Conservation (phyloP, 1,139 yeast genomes). For the Debaryomycetaceae sp. region DNA sequence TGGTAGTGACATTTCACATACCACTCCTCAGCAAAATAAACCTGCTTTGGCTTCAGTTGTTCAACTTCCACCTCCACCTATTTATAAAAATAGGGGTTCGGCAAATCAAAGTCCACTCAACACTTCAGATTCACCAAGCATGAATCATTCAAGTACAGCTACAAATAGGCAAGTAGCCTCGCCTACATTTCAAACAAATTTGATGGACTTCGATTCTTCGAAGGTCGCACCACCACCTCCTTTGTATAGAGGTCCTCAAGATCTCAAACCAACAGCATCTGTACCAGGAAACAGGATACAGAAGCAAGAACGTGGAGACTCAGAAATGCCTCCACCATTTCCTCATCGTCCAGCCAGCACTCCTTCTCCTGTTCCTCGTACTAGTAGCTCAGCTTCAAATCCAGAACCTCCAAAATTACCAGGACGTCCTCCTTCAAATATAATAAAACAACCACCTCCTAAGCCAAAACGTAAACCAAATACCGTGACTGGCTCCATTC, state of each 20-base stretch:
- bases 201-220: constrained; percentile 23
- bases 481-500: neutral
- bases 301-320: neutral
- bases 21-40: too few relatives aligned
- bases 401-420: neutral
- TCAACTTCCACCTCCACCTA: constrained; percentile 47
- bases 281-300: neutral
- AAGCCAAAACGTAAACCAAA: constrained; percentile 34
- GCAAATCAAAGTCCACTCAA: neutral
- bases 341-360: constrained; percentile 7
- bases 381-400: neutral
- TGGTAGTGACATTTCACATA: too few relatives aligned
- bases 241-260: neutral
- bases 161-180: neutral
- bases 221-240: constrained; percentile 21
- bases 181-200: constrained; percentile 12
- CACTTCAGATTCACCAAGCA: neutral
- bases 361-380: constrained; percentile 2
- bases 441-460: constrained; percentile 33
- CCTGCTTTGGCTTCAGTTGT: too few relatives aligned
- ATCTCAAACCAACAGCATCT: neutral
- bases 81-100: constrained; percentile 21
- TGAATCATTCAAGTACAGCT: neutral
- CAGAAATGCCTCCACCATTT: constrained; percentile 11
- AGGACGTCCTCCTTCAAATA: neutral